Percentiles rank a stretch among this genome's conserved stretches.
These are phyloP conservation scores for Nannochloris sp. DNA, from an alignment of 139 green algal species.

Conservation along the genomic window DNA sequence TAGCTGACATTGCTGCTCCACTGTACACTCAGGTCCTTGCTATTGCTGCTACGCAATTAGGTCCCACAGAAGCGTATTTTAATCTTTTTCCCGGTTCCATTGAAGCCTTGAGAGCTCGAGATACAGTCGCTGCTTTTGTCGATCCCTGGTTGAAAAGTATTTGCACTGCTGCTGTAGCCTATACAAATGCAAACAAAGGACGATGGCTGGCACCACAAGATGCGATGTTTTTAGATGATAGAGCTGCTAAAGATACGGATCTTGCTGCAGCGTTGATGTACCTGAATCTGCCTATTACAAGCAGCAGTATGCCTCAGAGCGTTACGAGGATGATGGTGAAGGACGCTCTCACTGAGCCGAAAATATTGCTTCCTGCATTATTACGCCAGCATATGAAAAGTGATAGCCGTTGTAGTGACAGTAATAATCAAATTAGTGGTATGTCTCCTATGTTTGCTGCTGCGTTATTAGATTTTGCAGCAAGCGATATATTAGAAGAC, in stretches of 20 bases:
- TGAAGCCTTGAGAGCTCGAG: constrained; percentile 10
- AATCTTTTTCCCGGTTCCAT: constrained; percentile 43
- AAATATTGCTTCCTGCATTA: constrained; percentile 1
- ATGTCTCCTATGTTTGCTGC: constrained; percentile 22
- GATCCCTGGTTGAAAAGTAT: constrained; percentile 33
- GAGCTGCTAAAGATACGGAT: background rate
- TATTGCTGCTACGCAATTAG: constrained; percentile 35
- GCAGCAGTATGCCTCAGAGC: background rate
- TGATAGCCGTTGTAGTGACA: too few species aligned
- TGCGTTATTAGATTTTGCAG: constrained; percentile 51
- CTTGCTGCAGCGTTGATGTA: constrained; percentile 1
- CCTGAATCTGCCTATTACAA: constrained; percentile 2
- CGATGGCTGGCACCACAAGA: constrained; percentile 40
- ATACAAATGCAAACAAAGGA: constrained; percentile 19
- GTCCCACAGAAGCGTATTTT: constrained; percentile 27
- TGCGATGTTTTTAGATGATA: background rate
- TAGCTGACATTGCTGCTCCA: constrained; percentile 42
- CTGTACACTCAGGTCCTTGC: constrained; percentile 46
- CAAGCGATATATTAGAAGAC: constrained; percentile 35
- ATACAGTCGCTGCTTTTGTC: background rate
- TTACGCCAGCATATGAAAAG: background rate
- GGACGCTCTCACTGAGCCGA: background rate
- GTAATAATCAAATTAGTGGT: background rate
- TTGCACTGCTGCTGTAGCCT: constrained; percentile 22
- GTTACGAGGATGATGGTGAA: constrained; percentile 9